Base-by-base conservation (phyloP, 139 green algal genomes). In the Astrephomene gubernaculifera region DNA sequence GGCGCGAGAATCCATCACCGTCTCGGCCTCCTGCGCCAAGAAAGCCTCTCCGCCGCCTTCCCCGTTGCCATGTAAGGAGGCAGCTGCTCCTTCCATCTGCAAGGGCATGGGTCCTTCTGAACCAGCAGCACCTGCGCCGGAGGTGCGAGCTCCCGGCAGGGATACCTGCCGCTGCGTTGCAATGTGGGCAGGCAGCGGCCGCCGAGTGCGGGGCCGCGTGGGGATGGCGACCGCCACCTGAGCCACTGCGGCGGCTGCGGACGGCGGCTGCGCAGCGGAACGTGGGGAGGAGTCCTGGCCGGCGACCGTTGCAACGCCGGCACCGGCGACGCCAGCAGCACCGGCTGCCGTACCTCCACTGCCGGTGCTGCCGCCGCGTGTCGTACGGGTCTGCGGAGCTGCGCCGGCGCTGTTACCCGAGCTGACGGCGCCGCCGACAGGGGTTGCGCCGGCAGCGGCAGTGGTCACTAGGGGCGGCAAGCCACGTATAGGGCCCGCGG, bases 131-230 rank as follows among this genome's bases (percentile, higher is more conserved):
- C 35, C 65, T 24, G 33, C 33, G 17, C 65, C 65, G 21, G 65
- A 35, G 12, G 17, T 10, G 33, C 9, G n/a, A 44, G 38, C 12
- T 33, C 65, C n/a, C 4, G 31, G 12, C n/a, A n/a, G 33, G 33
- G 35, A 45, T 29, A 4, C n/a, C 31, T 80, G 45, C n/a, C 71
- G 71, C 33, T 80, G 71, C 31, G 45, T 80, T 14, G 71, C 71
- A 17, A 80, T 80, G 49, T 80, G 71, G 31, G 31, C 9, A 21
- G 71, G 44, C 71, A 80, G 49, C 17, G 71, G 45, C 22, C 71
- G 45, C 6, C 52, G 17, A 17, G 71, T 67, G 10, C 71, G 71
- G 4, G 71, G 71, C 44, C 67, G 65, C 27, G 71, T 80, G 19
- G 71, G 71, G 22, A 80, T 38, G 4, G n/a, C 45, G 14, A 49